phyloP scores from a whole-genome alignment of 2,329 filamentous ascomycete genomes.

The Cercospora zeae-maydis region DNA sequence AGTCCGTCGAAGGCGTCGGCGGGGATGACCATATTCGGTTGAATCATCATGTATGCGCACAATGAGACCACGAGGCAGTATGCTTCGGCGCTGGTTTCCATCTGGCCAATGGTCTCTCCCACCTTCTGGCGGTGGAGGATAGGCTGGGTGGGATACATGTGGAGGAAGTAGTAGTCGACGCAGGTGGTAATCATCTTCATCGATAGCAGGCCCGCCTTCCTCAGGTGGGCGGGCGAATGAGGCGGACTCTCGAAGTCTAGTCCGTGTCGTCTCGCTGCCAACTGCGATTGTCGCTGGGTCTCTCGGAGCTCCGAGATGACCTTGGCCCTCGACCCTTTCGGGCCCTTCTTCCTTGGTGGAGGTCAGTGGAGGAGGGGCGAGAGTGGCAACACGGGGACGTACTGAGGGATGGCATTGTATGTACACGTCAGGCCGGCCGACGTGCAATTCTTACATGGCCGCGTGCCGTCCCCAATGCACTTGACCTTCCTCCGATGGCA shows the following conservation, averaged over 20 bases:
- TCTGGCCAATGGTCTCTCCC: slow-evolving; percentile 53
- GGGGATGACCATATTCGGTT: slow-evolving; percentile 46
- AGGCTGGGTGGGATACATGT: slow-evolving; percentile 63
- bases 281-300: slow-evolving; percentile 47
- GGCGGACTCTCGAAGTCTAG: slow-evolving; percentile 42
- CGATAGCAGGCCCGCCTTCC: slow-evolving; percentile 49
- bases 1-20: slow-evolving; percentile 47
- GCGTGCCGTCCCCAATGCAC: slow-evolving; percentile 49
- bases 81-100: slow-evolving; percentile 53
- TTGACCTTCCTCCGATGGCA: slow-evolving; percentile 51
- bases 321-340: slow-evolving; percentile 60
- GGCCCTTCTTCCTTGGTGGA: slow-evolving; percentile 51
- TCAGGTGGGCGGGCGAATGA: slow-evolving; percentile 42
- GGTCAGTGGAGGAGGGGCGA: neutral
- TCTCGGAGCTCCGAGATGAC: slow-evolving; percentile 61
- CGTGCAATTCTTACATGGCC: slow-evolving; percentile 59
- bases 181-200: slow-evolving; percentile 51
- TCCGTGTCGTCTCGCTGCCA: slow-evolving; percentile 41
- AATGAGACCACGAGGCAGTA: slow-evolving; percentile 55
- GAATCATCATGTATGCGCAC: slow-evolving; percentile 51
- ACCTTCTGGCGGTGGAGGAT: slow-evolving; percentile 52
- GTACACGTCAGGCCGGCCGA: slow-evolving; percentile 60
- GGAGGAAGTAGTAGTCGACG: slow-evolving; percentile 59
- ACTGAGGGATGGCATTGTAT: slow-evolving; percentile 60
- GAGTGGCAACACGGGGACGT: neutral